These are phyloP conservation scores for Suhomyces bribrorum DNA, from an alignment of 1,139 yeast genomes.

Conservation along the genomic window DNA sequence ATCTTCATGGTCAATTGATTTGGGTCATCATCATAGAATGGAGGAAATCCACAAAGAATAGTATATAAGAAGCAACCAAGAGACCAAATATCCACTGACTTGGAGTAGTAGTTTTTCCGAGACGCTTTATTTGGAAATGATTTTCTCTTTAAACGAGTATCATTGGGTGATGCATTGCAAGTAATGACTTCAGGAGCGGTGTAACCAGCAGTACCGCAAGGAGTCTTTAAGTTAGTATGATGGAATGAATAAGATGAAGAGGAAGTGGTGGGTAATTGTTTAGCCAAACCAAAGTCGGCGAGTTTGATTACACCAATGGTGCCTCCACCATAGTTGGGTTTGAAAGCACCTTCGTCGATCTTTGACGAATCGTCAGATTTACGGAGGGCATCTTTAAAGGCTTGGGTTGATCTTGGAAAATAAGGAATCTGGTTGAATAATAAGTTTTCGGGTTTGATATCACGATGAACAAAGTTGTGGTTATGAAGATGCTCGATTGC, in stretches of 20 bases:
- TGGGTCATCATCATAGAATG: conserved; percentile 87
- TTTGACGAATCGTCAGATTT: conserved; percentile 77
- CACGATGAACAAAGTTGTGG: conserved; percentile 90
- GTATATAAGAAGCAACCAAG: conserved; percentile 91
- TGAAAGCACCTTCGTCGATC: conserved; percentile 82
- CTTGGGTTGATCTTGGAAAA: conserved; percentile 48
- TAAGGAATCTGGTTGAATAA: conserved; percentile 55
- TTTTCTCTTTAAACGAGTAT: conserved; percentile 12
- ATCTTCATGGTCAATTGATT: conserved; percentile 82
- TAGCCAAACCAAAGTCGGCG: conserved; percentile 93
- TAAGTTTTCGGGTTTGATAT: conserved; percentile 91
- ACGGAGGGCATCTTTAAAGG: conserved; percentile 47
- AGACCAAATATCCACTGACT: conserved; percentile 95
- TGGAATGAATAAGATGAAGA: conserved; percentile 34
- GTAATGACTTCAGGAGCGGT: conserved; percentile 93
- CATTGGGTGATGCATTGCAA: conserved; percentile 25
- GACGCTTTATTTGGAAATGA: conserved; percentile 22
- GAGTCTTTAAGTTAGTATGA: conserved; percentile 65
- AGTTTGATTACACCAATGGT: conserved; percentile 82
- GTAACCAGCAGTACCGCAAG: conserved; percentile 89
- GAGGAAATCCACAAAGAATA: conserved; percentile 91
- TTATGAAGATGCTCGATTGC: conserved; percentile 83
- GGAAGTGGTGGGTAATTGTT: conserved; percentile 66
- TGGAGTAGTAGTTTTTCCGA: conserved; percentile 79
- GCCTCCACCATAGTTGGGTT: conserved; percentile 82